Base-by-base conservation (phyloP, 129 eudicot species). In the Escallonia herrerae region DNA sequence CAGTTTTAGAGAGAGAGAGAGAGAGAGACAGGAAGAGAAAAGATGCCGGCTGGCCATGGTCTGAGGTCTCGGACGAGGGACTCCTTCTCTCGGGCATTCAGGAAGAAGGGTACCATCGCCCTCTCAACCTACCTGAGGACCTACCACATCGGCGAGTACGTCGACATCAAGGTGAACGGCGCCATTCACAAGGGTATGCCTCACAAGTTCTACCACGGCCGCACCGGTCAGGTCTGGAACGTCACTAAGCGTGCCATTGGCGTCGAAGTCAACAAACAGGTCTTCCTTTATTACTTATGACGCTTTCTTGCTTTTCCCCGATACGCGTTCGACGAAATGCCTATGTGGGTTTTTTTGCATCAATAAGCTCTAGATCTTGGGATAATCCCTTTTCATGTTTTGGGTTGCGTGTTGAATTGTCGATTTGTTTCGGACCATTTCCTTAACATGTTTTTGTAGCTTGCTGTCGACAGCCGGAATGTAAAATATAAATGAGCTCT, bases 261-360 rank as follows among this genome's bases (percentile, higher is more conserved):
- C 58, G 93, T 86, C 45, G 93, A 86, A 63, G 59, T 86, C 58
- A 86, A 86, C 88, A 86, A 86, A 63, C 93, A 86, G 93, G 93
- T 86, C 44, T 5, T 2, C 48, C 7, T 10, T 39, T 13, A 15
- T 10, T 57, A 15, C 0, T 3, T 58, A 8, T 13, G 10, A 6
- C 2, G 49, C 49, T 8, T 45, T 45, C 2, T 8, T 45, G 6
- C 49, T 5, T 45, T 45, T 45, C 1, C 9, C 0, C 33, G 33
- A 22, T 22, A 22, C 33, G 33, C 1, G 33, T 22, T 22, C 33
- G 33, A 22, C 33, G 33, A 22, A 22, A 22, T 22, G 33, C 33
- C 33, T 22, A 22, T 22, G 0, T 22, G 33, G 0, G 33, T 22
- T 22, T 22, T 22, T 22, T 22, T 22, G 33, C 33, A 22, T 22